phyloP scores from a whole-genome alignment of 2,329 filamentous ascomycete species.

The Lomentospora prolificans region DNA sequence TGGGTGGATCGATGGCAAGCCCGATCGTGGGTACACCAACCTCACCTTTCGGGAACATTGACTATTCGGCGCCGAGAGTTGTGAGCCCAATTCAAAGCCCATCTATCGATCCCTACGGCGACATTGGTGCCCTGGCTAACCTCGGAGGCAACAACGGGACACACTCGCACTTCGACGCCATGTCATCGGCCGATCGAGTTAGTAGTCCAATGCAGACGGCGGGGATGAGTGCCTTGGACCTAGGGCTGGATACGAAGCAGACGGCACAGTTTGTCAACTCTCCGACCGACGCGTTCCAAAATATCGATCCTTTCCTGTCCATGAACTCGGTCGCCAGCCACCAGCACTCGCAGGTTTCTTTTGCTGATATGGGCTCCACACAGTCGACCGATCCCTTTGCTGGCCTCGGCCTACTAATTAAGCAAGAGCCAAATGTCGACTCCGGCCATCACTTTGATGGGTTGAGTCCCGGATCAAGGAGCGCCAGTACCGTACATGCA shows the following conservation, averaged over 20 bases:
- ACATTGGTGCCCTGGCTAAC: neutral
- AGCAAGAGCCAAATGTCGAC: conserved; percentile 3
- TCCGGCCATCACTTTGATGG: neutral
- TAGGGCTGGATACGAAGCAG: neutral
- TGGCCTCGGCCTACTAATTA: neutral
- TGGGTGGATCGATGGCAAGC: conserved; percentile 1
- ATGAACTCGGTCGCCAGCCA: neutral
- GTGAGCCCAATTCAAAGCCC: conserved; percentile 7
- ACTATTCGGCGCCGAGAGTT: conserved; percentile 5
- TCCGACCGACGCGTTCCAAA: conserved; percentile 2
- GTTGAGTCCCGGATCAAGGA: neutral
- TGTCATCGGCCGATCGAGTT: neutral
- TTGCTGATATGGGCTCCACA: neutral
- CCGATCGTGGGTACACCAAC: conserved; percentile 4
- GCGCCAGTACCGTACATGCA: conserved; percentile 5
- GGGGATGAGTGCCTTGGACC: neutral
- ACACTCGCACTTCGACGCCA: neutral
- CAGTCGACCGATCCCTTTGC: conserved; percentile 1
- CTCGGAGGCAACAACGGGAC: neutral
- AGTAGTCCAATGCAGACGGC: conserved; percentile 4
- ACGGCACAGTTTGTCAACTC: neutral
- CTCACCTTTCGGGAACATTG: conserved; percentile 8
- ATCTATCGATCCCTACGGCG: neutral
- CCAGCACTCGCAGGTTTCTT: neutral
- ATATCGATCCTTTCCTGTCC: conserved; percentile 4